Conservation (phyloP, 2,329 filamentous ascomycete species). For the Arthrobotrys pseudoclavata region DNA sequence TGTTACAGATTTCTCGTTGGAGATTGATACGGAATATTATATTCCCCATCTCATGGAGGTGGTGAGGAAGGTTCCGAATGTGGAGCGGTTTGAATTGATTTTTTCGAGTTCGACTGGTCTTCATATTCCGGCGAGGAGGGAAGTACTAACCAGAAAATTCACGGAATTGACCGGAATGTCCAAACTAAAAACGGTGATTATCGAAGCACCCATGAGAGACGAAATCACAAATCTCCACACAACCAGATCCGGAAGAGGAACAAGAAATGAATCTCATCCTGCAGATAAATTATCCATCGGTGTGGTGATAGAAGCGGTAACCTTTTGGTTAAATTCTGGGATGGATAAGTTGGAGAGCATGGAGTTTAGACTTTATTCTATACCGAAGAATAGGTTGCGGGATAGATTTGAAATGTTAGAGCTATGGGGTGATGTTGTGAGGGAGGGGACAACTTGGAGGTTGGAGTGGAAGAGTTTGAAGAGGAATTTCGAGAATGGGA, state of each 20-base stretch:
- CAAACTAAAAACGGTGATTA: background rate
- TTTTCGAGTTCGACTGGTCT: background rate
- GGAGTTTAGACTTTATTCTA: slow-evolving; percentile 6
- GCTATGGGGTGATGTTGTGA: slow-evolving; percentile 1
- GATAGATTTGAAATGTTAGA: background rate
- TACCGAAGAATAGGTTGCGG: background rate
- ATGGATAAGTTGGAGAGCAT: slow-evolving; percentile 1
- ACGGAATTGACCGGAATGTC: background rate
- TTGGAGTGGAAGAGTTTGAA: slow-evolving; percentile 7
- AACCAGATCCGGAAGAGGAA: background rate
- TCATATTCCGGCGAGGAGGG: background rate
- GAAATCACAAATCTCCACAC: background rate
- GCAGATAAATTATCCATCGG: background rate
- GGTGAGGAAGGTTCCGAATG: background rate
- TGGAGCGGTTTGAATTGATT: background rate
- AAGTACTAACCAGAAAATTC: background rate
- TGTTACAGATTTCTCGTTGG: background rate
- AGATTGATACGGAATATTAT: background rate
- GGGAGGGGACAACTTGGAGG: background rate
- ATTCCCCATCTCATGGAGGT: background rate
- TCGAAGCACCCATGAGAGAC: slow-evolving; percentile 5
- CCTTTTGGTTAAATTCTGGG: slow-evolving; percentile 2
- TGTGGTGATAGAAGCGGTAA: background rate
- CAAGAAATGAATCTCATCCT: background rate
- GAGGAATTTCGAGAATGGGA: background rate